Conservation (phyloP, 192 early-diverging fungal genomes). For the Rhizophagus clarus region DNA sequence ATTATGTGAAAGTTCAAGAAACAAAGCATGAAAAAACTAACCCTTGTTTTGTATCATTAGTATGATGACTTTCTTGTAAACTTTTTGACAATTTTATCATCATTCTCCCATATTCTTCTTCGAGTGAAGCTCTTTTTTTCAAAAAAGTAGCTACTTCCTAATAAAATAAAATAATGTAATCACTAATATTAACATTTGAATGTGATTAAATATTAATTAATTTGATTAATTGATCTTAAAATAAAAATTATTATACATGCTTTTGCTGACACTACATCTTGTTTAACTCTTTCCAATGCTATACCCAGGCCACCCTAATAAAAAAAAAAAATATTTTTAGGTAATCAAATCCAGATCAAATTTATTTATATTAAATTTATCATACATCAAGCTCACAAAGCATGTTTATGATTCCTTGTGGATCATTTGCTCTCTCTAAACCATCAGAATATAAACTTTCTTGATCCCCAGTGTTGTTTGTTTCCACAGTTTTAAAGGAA, state of each 20-base stretch:
- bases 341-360: not conserved
- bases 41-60: slow-evolving; percentile 57
- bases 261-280: slow-evolving; percentile 67
- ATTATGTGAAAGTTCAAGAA: not conserved
- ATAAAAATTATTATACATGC: slow-evolving; percentile 39
- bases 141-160: slow-evolving; percentile 79
- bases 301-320: slow-evolving; percentile 65
- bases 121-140: slow-evolving; percentile 85
- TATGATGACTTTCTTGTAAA: slow-evolving; percentile 59
- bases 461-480: slow-evolving; percentile 31
- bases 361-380: not conserved
- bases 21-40: slow-evolving; percentile 22
- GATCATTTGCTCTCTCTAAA: slow-evolving; percentile 33
- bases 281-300: slow-evolving; percentile 70
- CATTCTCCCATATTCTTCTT: slow-evolving; percentile 86
- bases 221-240: not conserved
- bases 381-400: slow-evolving; percentile 48
- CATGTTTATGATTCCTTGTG: slow-evolving; percentile 38
- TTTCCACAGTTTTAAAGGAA: slow-evolving; percentile 24
- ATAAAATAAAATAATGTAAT: slow-evolving; percentile 5
- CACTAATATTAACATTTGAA: not conserved
- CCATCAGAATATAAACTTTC: slow-evolving; percentile 34
- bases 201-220: slow-evolving; percentile 20
- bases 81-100: slow-evolving; percentile 76
- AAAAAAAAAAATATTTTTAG: slow-evolving; percentile 4